Percentiles rank a stretch among this genome's conserved stretches.
phyloP scores from a whole-genome alignment of 345 rosid species.

The Gossypium rotundifolium region DNA sequence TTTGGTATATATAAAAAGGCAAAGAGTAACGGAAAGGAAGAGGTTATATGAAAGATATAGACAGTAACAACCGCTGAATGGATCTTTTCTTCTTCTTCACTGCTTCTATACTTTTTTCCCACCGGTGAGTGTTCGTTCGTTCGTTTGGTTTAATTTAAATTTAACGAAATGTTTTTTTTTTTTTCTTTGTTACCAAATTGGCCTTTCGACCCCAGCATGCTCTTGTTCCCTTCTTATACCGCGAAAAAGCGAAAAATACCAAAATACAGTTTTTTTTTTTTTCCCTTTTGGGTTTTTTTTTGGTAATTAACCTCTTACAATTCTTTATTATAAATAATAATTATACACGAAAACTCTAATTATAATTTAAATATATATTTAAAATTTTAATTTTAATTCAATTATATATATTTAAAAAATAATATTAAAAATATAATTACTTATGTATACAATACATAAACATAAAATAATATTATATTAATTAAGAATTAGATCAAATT shows the following conservation, averaged over 20 bases:
- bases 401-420: too few relatives aligned
- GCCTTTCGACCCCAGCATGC: background rate
- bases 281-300: background rate
- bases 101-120: slow-evolving; percentile 2
- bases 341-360: too few relatives aligned
- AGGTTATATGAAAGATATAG: slow-evolving; percentile 5
- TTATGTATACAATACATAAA: too few relatives aligned
- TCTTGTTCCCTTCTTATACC: background rate
- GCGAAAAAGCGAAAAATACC: background rate
- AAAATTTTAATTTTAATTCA: too few relatives aligned
- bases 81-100: slow-evolving; percentile 29
- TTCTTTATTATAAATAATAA: too few relatives aligned
- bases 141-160: background rate
- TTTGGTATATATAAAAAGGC: background rate
- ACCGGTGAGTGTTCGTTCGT: background rate
- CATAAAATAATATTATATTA: too few relatives aligned
- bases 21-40: slow-evolving; percentile 16
- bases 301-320: background rate
- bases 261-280: background rate
- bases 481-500: too few relatives aligned
- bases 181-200: background rate
- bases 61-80: slow-evolving; percentile 17
- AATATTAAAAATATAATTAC: too few relatives aligned
- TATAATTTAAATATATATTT: fast-evolving
- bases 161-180: background rate